These are phyloP conservation scores for Serendipita sp. DNA, from an alignment of 768 basidiomycete species.

Conservation along the genomic window DNA sequence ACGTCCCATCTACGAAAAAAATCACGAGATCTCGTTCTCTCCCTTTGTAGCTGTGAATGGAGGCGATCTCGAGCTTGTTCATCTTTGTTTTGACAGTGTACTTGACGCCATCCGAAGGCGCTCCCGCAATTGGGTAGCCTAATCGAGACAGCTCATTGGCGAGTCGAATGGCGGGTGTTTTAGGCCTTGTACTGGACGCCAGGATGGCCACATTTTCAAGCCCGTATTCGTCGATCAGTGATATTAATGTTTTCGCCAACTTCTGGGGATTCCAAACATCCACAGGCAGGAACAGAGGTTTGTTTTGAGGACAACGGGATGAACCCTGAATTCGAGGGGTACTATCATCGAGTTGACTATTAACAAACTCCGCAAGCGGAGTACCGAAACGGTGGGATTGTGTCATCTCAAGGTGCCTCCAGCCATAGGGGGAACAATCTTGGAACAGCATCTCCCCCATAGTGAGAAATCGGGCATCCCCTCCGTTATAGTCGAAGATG, in stretches of 20 bases:
- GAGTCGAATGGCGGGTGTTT: neutral
- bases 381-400: neutral
- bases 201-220: neutral
- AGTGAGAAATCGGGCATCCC: neutral
- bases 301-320: neutral
- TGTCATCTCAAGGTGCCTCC: neutral
- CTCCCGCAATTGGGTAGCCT: neutral
- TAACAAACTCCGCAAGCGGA: neutral
- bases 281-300: neutral
- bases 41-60: slow-evolving; percentile 5
- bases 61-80: neutral
- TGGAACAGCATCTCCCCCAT: neutral
- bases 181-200: neutral
- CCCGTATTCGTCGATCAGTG: neutral
- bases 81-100: neutral
- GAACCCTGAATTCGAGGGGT: neutral
- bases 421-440: neutral
- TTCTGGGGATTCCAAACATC: neutral
- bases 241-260: neutral
- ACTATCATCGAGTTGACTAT: neutral
- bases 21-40: slow-evolving; percentile 3
- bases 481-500: slow-evolving; percentile 6
- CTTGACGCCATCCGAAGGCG: neutral
- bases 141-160: neutral
- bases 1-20: slow-evolving; percentile 2